A percentile compares a stretch with the other conserved stretches of the same genome.
These are phyloP conservation scores for Solanum hybrid DNA, from an alignment of 305 asterid species.

Conservation along the genomic window DNA sequence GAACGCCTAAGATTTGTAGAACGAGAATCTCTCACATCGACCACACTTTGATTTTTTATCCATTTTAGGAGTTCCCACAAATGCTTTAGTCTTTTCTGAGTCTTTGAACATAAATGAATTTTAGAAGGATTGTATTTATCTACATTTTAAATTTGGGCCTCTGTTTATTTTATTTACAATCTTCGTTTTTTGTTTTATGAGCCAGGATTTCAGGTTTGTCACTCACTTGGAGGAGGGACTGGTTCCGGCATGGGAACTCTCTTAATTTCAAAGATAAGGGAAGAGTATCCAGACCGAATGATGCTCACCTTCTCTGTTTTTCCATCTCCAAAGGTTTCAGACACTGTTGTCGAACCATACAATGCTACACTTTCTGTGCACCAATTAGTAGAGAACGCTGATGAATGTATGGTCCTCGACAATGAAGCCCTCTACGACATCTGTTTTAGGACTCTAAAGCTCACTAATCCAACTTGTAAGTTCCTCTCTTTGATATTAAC, in stretches of 20 bases:
- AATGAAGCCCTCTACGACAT: slow-evolving; percentile 11
- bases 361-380: slow-evolving; percentile 15
- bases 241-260: slow-evolving; percentile 15
- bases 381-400: slow-evolving; percentile 10
- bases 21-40: not conserved
- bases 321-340: slow-evolving; percentile 13
- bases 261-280: slow-evolving; percentile 10
- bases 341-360: slow-evolving; percentile 12
- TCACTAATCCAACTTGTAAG: slow-evolving; percentile 9
- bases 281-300: slow-evolving; percentile 13
- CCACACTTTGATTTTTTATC: no score
- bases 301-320: slow-evolving; percentile 16
- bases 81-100: not conserved
- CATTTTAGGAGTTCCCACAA: no score
- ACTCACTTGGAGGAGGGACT: slow-evolving; percentile 11
- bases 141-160: not conserved
- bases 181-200: not conserved
- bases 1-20: not conserved
- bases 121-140: not conserved
- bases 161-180: not conserved
- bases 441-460: slow-evolving; percentile 11
- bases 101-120: not conserved
- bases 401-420: slow-evolving; percentile 10
- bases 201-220: slow-evolving; percentile 12
- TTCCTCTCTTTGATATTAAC: not conserved